Evolutionary conservation across 768 basidiomycete species (phyloP).

Genomic region (Amanita pseudoporphyria): DNA sequence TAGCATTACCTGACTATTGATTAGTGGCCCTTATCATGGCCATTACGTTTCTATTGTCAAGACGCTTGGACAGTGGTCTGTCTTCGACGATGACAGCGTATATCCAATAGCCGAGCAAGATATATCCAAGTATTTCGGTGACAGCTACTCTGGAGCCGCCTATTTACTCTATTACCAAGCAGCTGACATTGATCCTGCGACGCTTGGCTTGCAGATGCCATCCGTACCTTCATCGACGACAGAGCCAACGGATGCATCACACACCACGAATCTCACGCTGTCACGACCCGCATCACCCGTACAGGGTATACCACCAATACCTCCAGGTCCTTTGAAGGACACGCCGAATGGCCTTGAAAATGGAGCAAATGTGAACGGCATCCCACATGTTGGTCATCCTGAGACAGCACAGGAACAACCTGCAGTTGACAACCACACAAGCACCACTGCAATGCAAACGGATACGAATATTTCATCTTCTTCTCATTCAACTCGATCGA

Average conservation of each 20-base stretch:
- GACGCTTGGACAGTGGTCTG: slow-evolving; percentile 73
- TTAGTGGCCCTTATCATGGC: slow-evolving; percentile 94
- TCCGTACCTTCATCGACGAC: slow-evolving; percentile 11
- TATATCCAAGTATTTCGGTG: slow-evolving; percentile 92
- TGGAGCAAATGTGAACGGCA: background rate
- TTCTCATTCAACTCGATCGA: background rate
- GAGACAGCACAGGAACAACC: background rate
- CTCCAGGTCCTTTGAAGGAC: background rate
- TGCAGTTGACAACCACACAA: background rate
- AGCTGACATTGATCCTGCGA: slow-evolving; percentile 67
- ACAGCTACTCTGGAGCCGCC: slow-evolving; percentile 77
- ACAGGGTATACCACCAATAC: slow-evolving; percentile 10
- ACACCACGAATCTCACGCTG: slow-evolving; percentile 13
- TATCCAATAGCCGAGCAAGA: slow-evolving; percentile 82
- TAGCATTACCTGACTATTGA: slow-evolving; percentile 13
- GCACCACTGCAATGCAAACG: background rate
- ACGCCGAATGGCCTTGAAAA: background rate
- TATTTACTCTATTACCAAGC: slow-evolving; percentile 98
- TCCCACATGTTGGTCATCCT: background rate
- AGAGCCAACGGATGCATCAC: slow-evolving; percentile 3
- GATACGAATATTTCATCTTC: background rate
- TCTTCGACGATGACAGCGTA: slow-evolving; percentile 95
- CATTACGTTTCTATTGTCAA: slow-evolving; percentile 97
- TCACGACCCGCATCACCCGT: slow-evolving; percentile 12
- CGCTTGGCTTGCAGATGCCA: slow-evolving; percentile 51